Conservation (phyloP, 2,329 filamentous ascomycete species). For the Mycosphaerella sp. region DNA sequence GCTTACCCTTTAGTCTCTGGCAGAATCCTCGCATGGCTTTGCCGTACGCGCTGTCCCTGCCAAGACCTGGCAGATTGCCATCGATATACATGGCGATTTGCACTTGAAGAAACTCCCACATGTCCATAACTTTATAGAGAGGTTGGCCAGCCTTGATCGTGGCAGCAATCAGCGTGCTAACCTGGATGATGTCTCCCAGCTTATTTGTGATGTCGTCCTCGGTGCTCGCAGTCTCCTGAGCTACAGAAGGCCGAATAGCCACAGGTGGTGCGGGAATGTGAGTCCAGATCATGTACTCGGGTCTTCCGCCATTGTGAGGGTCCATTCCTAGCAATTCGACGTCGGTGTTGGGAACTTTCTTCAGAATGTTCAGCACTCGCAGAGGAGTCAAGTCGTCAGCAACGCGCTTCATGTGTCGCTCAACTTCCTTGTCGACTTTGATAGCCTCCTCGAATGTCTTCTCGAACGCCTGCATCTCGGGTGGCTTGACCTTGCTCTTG, state of each 20-base stretch:
- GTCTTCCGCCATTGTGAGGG: constrained; percentile 68
- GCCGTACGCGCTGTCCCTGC: constrained; percentile 72
- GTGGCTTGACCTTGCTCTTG: constrained; percentile 73
- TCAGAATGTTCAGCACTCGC: constrained; percentile 83
- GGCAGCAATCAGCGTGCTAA: constrained; percentile 79
- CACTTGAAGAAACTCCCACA: constrained; percentile 94
- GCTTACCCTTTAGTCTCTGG: constrained; percentile 92
- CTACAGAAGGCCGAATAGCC: constrained; percentile 87
- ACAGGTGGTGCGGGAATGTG: constrained; percentile 90
- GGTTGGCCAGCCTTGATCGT: constrained; percentile 77
- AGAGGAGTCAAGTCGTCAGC: constrained; percentile 92
- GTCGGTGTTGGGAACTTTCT: constrained; percentile 74
- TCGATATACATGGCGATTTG: constrained; percentile 98
- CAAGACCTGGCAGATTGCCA: constrained; percentile 85
- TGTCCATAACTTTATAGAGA: constrained; percentile 87
- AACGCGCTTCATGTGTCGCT: constrained; percentile 85
- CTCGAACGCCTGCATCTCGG: constrained; percentile 78
- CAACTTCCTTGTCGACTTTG: constrained; percentile 70
- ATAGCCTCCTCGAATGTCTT: constrained; percentile 76
- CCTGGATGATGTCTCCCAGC: constrained; percentile 91
- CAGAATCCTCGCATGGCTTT: constrained; percentile 91
- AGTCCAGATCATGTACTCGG: constrained; percentile 98
- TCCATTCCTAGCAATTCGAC: constrained; percentile 89
- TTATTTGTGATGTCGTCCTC: constrained; percentile 97
- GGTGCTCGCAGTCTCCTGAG: constrained; percentile 85